Percentiles rank a stretch among this genome's conserved stretches.
Evolutionary conservation across 768 basidiomycete genomes (phyloP).

Genomic region (Symmetrospora coprosmae): DNA sequence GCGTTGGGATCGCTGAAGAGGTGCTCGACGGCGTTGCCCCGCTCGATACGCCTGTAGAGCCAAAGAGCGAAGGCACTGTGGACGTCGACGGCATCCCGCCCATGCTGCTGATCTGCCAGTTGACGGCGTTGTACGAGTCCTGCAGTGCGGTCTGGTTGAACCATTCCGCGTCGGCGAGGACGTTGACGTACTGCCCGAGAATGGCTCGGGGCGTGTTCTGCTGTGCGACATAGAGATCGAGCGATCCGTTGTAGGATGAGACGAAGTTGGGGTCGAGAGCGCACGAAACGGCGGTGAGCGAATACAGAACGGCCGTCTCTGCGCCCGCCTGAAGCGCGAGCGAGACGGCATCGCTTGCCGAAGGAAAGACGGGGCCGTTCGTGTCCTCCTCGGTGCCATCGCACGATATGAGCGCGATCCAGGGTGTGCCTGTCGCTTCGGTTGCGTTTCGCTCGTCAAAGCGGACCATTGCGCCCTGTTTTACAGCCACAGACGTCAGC

Average conservation of each 20-base stretch:
- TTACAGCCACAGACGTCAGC: too few species aligned
- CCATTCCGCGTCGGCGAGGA: constrained; percentile 3
- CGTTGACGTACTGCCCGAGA: constrained; percentile 26
- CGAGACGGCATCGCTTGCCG: constrained; percentile 61
- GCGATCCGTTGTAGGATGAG: constrained; percentile 51
- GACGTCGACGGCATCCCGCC: not conserved
- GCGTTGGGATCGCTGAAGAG: constrained; percentile 24
- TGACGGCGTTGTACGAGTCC: constrained; percentile 40
- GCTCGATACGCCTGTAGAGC: not conserved
- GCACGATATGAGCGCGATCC: constrained; percentile 80
- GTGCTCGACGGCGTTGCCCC: constrained; percentile 26
- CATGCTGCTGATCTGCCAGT: not conserved
- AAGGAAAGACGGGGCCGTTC: constrained; percentile 46
- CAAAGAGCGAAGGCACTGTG: not conserved
- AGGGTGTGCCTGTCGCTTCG: constrained; percentile 50
- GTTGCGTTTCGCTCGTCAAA: constrained; percentile 50
- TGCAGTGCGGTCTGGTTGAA: constrained; percentile 41
- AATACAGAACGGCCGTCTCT: constrained; percentile 65
- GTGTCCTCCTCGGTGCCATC: constrained; percentile 41
- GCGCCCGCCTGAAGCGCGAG: constrained; percentile 66
- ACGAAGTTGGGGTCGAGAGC: constrained; percentile 60
- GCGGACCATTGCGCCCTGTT: constrained; percentile 66
- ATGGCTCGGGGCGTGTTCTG: constrained; percentile 46
- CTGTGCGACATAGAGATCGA: constrained; percentile 64
- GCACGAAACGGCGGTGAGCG: constrained; percentile 56